Evolutionary conservation across 2,329 filamentous ascomycete genomes (phyloP), one percentile per base, ranked within the genome.

Genomic region (Allantophomopsis cytisporea): DNA sequence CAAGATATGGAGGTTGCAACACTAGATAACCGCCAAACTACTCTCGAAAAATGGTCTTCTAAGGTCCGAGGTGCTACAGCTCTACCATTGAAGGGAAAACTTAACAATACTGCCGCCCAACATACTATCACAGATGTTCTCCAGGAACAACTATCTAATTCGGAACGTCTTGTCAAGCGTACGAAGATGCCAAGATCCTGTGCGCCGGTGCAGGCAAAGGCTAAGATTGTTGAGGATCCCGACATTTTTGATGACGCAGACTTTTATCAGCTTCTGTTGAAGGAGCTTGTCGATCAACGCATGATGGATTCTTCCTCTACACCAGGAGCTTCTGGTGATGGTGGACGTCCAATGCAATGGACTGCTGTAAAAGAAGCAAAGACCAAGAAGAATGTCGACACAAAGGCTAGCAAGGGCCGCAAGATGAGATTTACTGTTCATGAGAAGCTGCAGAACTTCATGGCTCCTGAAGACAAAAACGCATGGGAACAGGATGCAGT

Each of bases 361-460:
- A 75, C 78, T 14, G 77, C 82, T 30, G 70, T 76, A 31, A 76
- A 82, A 54, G 82, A 87, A 52, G 80, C 78, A 40, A 94, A 89
- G 66, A 71, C 81, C 42, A 82, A 83, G 61, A 83, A 84, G 55
- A 73, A 80, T 21, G 83, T 96, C 4, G 91, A 98, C 58, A 88
- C 88, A 15, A 91, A 88, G 57, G 91, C 91, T 1, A 94, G 85
- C 57, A 96, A 96, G 62, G 91, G 91, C 5, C 70, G 91, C 37
- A 95, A 95, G 65, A 74, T 98, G 71, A 73, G 86, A 31, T 98
- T 89, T 61, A 91, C 84, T 13, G 86, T 95, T 35, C 88, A 96
- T 55, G 89, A 96, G 65, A 96, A 96, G 66, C 61, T 98, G 54
- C 85, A 94, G 63, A 95, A 95, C 59, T 96, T 96, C 55, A 95